These are phyloP conservation scores for Actinidia chinensis DNA, from an alignment of 179 eudicot genomes.

Conservation along the genomic window DNA sequence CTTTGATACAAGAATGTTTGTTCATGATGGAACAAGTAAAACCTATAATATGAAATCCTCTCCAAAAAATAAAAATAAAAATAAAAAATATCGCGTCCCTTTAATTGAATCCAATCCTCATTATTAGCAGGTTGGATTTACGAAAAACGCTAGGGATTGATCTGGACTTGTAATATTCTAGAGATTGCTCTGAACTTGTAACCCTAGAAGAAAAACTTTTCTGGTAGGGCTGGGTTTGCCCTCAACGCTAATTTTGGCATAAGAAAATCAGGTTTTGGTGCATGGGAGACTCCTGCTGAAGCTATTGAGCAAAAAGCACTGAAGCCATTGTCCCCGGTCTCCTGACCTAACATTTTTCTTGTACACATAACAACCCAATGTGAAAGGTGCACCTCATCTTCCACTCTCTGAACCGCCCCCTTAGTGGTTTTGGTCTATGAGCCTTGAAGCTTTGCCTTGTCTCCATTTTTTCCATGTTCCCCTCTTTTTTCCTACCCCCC, in stretches of 20 bases:
- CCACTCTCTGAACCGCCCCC: background rate
- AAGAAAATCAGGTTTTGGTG: background rate
- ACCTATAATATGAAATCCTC: too few relatives aligned
- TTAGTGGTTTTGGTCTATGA: background rate
- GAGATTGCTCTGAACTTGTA: background rate
- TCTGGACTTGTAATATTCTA: too few relatives aligned
- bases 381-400: constrained; percentile 14
- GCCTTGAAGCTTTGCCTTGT: background rate
- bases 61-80: too few relatives aligned
- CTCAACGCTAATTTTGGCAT: background rate
- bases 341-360: background rate
- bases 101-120: background rate
- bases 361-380: constrained; percentile 11
- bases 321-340: constrained; percentile 9
- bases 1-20: too few relatives aligned
- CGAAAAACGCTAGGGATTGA: too few relatives aligned
- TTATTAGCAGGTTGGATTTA: background rate
- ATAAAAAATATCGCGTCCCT: background rate
- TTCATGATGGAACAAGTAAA: too few relatives aligned
- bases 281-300: background rate
- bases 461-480: constrained; percentile 16
- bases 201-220: background rate
- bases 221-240: background rate
- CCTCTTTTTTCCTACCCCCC: too few relatives aligned
- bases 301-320: constrained; percentile 2